A percentile compares a stretch with the other conserved stretches of the same genome.
Evolutionary conservation across 495 filamentous ascomycete species (phyloP).

Genomic region (Annulohypoxylon nitens): DNA sequence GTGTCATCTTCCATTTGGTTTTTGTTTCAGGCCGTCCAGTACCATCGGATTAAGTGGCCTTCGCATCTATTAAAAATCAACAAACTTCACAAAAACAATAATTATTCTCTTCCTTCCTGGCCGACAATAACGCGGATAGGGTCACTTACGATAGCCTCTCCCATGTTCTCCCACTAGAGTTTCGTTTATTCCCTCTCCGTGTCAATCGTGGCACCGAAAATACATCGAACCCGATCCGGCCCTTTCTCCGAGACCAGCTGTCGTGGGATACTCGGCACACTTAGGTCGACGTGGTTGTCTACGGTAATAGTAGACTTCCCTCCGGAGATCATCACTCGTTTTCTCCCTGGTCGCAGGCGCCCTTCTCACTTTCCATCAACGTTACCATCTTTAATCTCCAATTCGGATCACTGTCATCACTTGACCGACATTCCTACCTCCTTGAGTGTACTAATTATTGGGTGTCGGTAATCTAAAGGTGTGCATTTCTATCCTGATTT

Average conservation of each 20-base stretch:
- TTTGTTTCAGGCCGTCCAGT: conserved; percentile 33
- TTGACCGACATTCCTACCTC: conserved; percentile 24
- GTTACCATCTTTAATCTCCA: conserved; percentile 54
- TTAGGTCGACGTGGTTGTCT: conserved; percentile 52
- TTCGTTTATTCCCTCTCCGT: conserved; percentile 43
- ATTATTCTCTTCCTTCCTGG: conserved; percentile 38
- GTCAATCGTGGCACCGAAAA: conserved; percentile 49
- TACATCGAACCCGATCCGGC: conserved; percentile 35
- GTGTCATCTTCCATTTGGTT: conserved; percentile 36
- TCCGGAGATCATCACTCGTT: conserved; percentile 55
- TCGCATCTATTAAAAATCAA: conserved; percentile 34
- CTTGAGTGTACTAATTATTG: conserved; percentile 21
- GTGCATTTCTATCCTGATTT: conserved; percentile 10
- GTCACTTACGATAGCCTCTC: conserved; percentile 49
- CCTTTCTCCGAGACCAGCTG: conserved; percentile 49
- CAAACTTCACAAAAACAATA: conserved; percentile 37
- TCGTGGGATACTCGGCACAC: conserved; percentile 50
- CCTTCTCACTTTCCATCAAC: conserved; percentile 61
- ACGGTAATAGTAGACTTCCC: conserved; percentile 67
- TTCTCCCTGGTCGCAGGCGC: conserved; percentile 66
- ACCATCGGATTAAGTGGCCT: conserved; percentile 25
- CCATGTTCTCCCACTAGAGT: conserved; percentile 49
- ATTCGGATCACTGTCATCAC: conserved; percentile 29
- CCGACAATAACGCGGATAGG: conserved; percentile 41
- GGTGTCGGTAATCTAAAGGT: conserved; percentile 35